Base-by-base conservation (phyloP, 2,329 filamentous ascomycete species). In the Penicillium fuscoglaucum region DNA sequence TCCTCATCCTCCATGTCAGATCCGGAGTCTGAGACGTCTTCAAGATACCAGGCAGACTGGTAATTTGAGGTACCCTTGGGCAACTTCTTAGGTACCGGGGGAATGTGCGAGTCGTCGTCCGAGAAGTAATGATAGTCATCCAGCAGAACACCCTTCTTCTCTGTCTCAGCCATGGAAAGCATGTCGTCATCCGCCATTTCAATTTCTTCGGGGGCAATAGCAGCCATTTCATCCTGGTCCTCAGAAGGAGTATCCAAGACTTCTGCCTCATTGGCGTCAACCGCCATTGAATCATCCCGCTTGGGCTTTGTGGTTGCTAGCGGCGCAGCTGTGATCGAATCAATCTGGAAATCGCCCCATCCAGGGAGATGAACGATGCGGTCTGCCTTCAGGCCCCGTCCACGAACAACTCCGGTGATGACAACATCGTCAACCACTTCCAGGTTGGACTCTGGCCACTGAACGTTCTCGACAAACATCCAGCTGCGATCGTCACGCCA, bases 51-150 rank as follows among this genome's bases (percentile, higher is more conserved):
- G 10, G 93, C 93, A 24, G 93, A 85, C 77, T 99, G 95, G 75
- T 97, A 98, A 56, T 88, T 86, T 40, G 95, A 98, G 2, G 95
- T 99, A 62, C 95, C 95, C 75, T 88, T 90, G 0, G 95, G 95
- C 24, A 99, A 77, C 61, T 86, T 86, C 76, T 88, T 95, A 7
- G 90, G 90, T 33, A 79, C 77, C 37, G 82, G 76, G 19, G 86
- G 79, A 19, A 83, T 79, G 53, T 86, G 81, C 5, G 75, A 78
- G 53, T 95, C 89, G 47, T 95, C 91, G 44, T 98, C 93, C 0
- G 93, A 93, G 72, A 98, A 99, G 75, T 99, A 99, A 73, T 98
- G 93, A 74, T 99, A 93, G 65, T 98, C 93, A 66, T 99, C 95
- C 10, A 99, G 82, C 41, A 99, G 79, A 1, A 99, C 95, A 63